Evolutionary conservation across 768 basidiomycete genomes (phyloP).

Genomic region (Baorangia bicolor): DNA sequence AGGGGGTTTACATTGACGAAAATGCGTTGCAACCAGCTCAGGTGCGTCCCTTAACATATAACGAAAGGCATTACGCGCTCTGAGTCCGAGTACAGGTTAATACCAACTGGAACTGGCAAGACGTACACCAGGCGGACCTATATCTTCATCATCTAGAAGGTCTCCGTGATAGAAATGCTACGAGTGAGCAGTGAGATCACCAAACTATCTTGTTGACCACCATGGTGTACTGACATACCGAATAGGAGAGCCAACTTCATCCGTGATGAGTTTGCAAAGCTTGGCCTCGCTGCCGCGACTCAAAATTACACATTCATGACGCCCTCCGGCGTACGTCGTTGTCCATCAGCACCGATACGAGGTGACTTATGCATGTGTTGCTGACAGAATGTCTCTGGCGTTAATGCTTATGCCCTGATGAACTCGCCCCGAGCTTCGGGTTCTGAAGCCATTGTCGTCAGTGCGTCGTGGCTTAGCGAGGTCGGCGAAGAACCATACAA

Average conservation of each 20-base stretch:
- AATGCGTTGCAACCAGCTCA: slow-evolving; percentile 94
- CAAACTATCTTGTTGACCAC: not conserved
- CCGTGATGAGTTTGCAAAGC: slow-evolving; percentile 61
- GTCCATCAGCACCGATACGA: not conserved
- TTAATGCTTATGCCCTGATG: slow-evolving; percentile 81
- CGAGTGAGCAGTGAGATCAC: slow-evolving; percentile 65
- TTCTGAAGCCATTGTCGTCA: slow-evolving; percentile 87
- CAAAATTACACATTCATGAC: slow-evolving; percentile 66
- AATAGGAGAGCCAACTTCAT: slow-evolving; percentile 66
- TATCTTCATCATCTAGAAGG: slow-evolving; percentile 70
- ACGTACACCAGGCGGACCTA: slow-evolving; percentile 84
- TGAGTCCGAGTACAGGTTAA: slow-evolving; percentile 61
- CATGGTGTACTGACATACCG: not conserved
- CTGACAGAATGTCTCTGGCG: slow-evolving; percentile 55
- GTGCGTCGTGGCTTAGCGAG: slow-evolving; percentile 85
- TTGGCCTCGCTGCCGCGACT: slow-evolving; percentile 68
- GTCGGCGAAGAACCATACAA: slow-evolving; percentile 62
- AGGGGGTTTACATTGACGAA: slow-evolving; percentile 85
- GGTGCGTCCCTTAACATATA: slow-evolving; percentile 41
- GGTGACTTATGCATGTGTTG: slow-evolving; percentile 2
- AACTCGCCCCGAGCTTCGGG: slow-evolving; percentile 90
- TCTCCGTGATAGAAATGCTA: slow-evolving; percentile 60
- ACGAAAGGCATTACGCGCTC: not conserved
- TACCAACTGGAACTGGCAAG: slow-evolving; percentile 88
- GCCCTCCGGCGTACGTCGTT: slow-evolving; percentile 43